Percentiles rank a stretch among this genome's conserved stretches.
Conservation (phyloP, 1,284 basidiomycete species). For the Tilletiaria anomala region DNA sequence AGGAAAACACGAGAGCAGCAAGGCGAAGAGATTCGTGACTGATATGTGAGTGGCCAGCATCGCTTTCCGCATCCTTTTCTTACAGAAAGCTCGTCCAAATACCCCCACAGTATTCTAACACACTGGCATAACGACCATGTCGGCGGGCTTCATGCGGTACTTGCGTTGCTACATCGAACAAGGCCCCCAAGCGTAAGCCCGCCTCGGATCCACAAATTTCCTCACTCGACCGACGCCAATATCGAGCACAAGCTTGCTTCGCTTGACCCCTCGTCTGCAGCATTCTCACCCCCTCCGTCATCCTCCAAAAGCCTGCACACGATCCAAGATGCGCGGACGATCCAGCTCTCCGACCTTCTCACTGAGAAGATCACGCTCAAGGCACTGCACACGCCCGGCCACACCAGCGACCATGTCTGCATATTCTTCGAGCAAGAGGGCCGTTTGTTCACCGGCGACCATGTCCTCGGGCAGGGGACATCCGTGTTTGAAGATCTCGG, state of each 20-base stretch:
- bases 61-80: background rate
- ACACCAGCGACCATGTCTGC: slow-evolving; percentile 72
- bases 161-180: slow-evolving; percentile 50
- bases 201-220: slow-evolving; percentile 43
- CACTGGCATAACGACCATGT: slow-evolving; percentile 83
- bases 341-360: no score
- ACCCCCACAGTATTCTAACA: slow-evolving; percentile 75
- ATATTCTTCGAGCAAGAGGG: slow-evolving; percentile 41
- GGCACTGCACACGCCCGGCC: slow-evolving; percentile 75
- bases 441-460: slow-evolving; percentile 70
- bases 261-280: no score
- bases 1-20: slow-evolving; percentile 12
- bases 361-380: slow-evolving; percentile 53
- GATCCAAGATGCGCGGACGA: no score
- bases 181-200: slow-evolving; percentile 12
- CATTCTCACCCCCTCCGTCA: no score
- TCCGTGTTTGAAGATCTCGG: slow-evolving; percentile 75
- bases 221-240: no score
- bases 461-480: slow-evolving; percentile 77
- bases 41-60: slow-evolving; percentile 12
- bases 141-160: slow-evolving; percentile 58
- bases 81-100: background rate
- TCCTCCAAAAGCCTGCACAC: no score
- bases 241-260: no score
- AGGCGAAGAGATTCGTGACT: slow-evolving; percentile 14